Evolutionary conservation across 2,329 filamentous ascomycete genomes (phyloP).

Genomic region (Dendryphion nanum): DNA sequence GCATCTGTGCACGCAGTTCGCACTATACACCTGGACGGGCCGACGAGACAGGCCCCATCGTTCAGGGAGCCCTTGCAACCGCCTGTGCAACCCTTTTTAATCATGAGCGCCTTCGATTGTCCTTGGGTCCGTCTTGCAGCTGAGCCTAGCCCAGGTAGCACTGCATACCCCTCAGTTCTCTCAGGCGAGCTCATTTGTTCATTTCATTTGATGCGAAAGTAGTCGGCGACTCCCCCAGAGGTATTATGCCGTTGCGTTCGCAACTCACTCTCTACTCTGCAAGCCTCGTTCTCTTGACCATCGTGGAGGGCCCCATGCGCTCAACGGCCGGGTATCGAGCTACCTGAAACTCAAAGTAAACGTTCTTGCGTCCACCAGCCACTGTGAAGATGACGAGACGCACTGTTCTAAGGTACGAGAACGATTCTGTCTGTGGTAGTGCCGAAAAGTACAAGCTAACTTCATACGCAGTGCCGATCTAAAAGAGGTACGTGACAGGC

Average conservation of each 20-base stretch:
- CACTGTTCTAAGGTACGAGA: slow-evolving; percentile 21
- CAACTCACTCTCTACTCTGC: slow-evolving; percentile 5
- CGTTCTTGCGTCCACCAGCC: slow-evolving; percentile 1
- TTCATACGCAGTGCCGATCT: slow-evolving; percentile 14
- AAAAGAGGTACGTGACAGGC: too few species aligned
- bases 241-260: slow-evolving; percentile 14
- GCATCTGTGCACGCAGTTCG: slow-evolving; percentile 8
- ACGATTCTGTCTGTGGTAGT: neutral
- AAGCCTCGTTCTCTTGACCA: slow-evolving; percentile 13
- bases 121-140: slow-evolving; percentile 7
- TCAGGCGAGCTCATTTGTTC: slow-evolving; percentile 12
- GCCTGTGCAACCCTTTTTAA: slow-evolving; percentile 12
- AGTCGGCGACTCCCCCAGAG: slow-evolving; percentile 13
- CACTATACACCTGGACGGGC: slow-evolving; percentile 9
- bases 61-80: slow-evolving; percentile 9
- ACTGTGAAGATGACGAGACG: slow-evolving; percentile 29
- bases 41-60: slow-evolving; percentile 2
- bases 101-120: slow-evolving; percentile 10
- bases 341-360: slow-evolving; percentile 6
- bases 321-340: slow-evolving; percentile 1
- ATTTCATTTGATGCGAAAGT: slow-evolving; percentile 14
- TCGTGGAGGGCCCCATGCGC: slow-evolving; percentile 8
- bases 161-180: slow-evolving; percentile 8
- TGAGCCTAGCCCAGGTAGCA: slow-evolving; percentile 7
- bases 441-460: too few species aligned